phyloP scores from a whole-genome alignment of 2,329 filamentous ascomycete species.

The Diaporthe vexans region DNA sequence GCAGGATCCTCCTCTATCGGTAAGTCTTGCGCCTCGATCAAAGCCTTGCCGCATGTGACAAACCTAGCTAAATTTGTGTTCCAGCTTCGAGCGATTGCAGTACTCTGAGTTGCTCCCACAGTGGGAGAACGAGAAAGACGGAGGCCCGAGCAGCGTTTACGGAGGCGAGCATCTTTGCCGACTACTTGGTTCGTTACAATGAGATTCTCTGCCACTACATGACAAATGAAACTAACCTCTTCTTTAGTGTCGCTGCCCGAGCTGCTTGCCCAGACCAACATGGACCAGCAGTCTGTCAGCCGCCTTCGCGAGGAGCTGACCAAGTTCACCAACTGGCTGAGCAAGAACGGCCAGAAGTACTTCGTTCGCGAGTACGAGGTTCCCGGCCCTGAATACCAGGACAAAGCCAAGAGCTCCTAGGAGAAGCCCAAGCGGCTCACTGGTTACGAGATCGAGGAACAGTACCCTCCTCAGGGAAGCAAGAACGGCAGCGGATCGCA shows the following conservation, averaged over 20 bases:
- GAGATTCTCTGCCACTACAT: neutral
- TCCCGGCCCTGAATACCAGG: constrained; percentile 78
- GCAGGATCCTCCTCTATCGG: constrained; percentile 89
- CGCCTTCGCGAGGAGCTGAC: constrained; percentile 90
- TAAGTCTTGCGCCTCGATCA: constrained; percentile 50
- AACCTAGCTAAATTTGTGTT: neutral
- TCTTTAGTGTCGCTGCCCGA: constrained; percentile 86
- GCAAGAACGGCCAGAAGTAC: constrained; percentile 81
- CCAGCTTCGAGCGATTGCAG: constrained; percentile 89
- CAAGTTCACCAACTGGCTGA: constrained; percentile 89
- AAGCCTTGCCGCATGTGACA: neutral
- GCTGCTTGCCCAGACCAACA: constrained; percentile 96
- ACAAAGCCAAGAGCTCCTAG: constrained; percentile 64
- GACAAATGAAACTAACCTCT: neutral
- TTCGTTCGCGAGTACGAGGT: constrained; percentile 84
- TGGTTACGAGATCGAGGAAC: constrained; percentile 5
- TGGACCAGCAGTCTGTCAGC: constrained; percentile 92
- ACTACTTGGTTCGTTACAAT: constrained; percentile 79
- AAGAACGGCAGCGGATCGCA: constrained; percentile 6
- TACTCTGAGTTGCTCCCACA: constrained; percentile 83
- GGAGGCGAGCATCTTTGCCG: constrained; percentile 93
- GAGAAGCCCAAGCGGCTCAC: constrained; percentile 26
- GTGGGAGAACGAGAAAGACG: constrained; percentile 76
- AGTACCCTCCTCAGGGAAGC: neutral
- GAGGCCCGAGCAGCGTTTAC: constrained; percentile 81